Evolutionary conservation across 306 rosid genomes (phyloP), one percentile per base, ranked within the genome.

Genomic region (Nissolia schottii): DNA sequence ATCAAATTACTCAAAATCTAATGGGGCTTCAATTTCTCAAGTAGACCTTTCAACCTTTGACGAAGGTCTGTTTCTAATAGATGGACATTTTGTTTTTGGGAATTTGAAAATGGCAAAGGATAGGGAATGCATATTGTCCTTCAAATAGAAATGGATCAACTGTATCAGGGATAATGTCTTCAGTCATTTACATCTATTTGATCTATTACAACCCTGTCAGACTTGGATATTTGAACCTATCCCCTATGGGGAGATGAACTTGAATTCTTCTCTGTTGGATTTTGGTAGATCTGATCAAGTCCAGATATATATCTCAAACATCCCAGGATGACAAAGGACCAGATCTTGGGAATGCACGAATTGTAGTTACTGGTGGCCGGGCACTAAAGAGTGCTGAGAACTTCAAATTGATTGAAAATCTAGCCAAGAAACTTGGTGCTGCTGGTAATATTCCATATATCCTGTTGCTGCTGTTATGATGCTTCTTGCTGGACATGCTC

Each of bases 361-460:
- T 90, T 73, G 97, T 93, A 18, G 67, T 93, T 59, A 84, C 91
- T 8, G 98, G 98, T 29, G 98, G 98, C 9, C 98, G 94, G 53
- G 98, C 80, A 0, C 82, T 93, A 38, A 93, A 93, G 85, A 93
- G 80, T 75, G 94, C 94, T 10, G 97, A 90, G 78, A 93, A 93
- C 84, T 93, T 93, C 70, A 93, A 86, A 84, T 78, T 93, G 92
- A 83, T 93, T n/a, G 98, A 91, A 75, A 84, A 87, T 73, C 90
- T 93, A 45, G 94, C 98, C 56, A 83, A 76, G 62, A 91, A 79
- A 81, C 98, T 93, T 75, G 98, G 92, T 72, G 98, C 84, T 74
- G 97, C 97, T 62, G 97, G 98, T 91, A 89, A 27, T 86, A 80
- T 38, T 49, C 64, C 6, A 56, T 46, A 51, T 76, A 67, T 43